Evolutionary conservation across 2,329 filamentous ascomycete species (phyloP).

Genomic region (Penicillium sp.): DNA sequence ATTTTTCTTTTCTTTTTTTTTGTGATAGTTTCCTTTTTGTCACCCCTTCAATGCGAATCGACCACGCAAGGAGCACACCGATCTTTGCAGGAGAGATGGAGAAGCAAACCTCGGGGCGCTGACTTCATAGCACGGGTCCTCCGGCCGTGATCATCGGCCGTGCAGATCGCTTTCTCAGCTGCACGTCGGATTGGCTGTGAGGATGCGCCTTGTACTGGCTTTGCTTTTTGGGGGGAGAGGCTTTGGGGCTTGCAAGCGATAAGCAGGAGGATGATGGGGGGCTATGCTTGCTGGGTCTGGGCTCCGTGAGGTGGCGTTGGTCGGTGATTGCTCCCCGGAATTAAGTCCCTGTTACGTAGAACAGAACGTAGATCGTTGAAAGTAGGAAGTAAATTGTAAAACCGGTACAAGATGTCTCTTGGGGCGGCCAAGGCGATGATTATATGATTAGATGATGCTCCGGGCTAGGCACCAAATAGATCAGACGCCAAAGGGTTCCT

Average conservation of each 20-base stretch:
- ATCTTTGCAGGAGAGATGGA: conserved; percentile 24
- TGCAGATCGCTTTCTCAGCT: conserved; percentile 20
- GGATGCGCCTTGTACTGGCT: not conserved
- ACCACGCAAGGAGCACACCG: conserved; percentile 25
- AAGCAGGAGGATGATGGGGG: not conserved
- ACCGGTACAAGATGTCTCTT: not conserved
- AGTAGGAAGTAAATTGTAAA: not conserved
- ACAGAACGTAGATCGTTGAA: not conserved
- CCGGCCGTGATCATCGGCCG: conserved; percentile 24
- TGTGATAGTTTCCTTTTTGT: not conserved
- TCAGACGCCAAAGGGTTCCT: not conserved
- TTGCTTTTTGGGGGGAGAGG: not conserved
- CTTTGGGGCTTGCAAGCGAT: not conserved
- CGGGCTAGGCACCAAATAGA: not conserved
- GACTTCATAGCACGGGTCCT: conserved; percentile 27
- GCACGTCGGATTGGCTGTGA: conserved; percentile 19
- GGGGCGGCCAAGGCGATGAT: not conserved
- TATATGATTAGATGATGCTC: not conserved
- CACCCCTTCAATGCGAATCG: conserved; percentile 8
- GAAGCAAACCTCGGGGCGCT: conserved; percentile 17
- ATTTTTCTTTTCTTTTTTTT: conserved; percentile 1
- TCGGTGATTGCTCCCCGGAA: not conserved
- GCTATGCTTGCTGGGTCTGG: conserved; percentile 3
- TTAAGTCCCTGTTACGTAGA: not conserved
- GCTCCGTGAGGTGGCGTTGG: conserved; percentile 17